Evolutionary conservation across 352 stramenopile genomes (phyloP).

Genomic region (Pythium brassicae): DNA sequence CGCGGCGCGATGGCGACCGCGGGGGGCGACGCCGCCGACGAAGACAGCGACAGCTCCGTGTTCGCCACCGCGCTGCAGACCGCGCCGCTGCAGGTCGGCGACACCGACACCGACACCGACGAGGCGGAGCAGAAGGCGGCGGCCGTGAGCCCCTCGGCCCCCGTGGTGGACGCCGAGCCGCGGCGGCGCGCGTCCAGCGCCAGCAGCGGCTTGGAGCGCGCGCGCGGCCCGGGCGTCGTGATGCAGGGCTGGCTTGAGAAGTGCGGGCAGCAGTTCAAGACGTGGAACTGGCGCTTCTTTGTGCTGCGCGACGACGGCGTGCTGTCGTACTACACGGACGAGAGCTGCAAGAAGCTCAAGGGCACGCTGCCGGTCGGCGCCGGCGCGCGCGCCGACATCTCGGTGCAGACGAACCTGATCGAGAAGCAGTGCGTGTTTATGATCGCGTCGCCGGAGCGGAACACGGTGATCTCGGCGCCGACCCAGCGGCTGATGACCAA

Average conservation of each 20-base stretch:
- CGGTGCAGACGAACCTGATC: conserved; percentile 77
- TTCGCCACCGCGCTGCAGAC: conserved; percentile 16
- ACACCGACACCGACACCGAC: background rate
- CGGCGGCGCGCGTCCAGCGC: conserved; percentile 1
- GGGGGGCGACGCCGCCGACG: background rate
- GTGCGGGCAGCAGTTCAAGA: conserved; percentile 87
- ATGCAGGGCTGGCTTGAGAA: conserved; percentile 88
- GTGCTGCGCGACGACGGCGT: conserved; percentile 77
- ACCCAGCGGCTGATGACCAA: conserved; percentile 75
- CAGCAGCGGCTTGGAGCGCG: conserved; percentile 21
- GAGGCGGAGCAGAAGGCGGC: conserved; percentile 3
- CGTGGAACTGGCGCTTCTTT: conserved; percentile 88
- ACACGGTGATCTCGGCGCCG: conserved; percentile 79
- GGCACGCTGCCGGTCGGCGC: conserved; percentile 75
- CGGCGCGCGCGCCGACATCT: conserved; percentile 67
- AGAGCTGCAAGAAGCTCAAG: conserved; percentile 72
- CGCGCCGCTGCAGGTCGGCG: conserved; percentile 8
- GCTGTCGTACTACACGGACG: conserved; percentile 77
- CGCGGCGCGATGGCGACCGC: background rate
- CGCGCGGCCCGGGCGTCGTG: conserved; percentile 56
- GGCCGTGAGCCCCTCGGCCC: background rate
- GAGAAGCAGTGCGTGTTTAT: conserved; percentile 83
- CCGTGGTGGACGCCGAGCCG: background rate
- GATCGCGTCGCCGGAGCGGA: conserved; percentile 66
- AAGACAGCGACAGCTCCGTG: conserved; percentile 7